Conservation (phyloP, 495 filamentous ascomycete species). For the Aspergillus carlsbadensis region DNA sequence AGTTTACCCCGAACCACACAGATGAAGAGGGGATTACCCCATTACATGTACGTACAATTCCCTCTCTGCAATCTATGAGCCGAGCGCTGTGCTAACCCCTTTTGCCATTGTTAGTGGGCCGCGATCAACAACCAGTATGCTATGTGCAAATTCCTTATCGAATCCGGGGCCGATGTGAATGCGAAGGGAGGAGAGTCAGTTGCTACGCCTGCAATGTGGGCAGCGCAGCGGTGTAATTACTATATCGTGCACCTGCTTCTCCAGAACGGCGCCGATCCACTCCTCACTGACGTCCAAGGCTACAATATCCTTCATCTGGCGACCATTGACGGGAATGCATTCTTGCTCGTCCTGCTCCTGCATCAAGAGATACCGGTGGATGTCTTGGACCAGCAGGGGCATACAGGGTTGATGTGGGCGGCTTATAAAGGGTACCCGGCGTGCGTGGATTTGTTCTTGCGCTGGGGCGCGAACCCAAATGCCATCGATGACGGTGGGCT, state of each 20-base stretch:
- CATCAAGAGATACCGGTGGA: slow-evolving; percentile 95
- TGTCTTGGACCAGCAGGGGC: slow-evolving; percentile 79
- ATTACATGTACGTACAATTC: slow-evolving; percentile 69
- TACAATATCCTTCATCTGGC: slow-evolving; percentile 97
- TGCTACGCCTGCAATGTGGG: slow-evolving; percentile 94
- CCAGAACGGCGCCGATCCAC: slow-evolving; percentile 82
- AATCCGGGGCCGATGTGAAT: slow-evolving; percentile 87
- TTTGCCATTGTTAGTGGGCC: slow-evolving; percentile 76
- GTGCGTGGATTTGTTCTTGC: slow-evolving; percentile 88
- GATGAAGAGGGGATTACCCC: slow-evolving; percentile 94
- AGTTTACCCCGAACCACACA: slow-evolving; percentile 72
- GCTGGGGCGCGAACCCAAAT: slow-evolving; percentile 94
- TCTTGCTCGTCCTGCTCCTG: slow-evolving; percentile 79
- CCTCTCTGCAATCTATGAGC: neutral
- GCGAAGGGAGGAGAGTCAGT: slow-evolving; percentile 91
- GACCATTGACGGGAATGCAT: slow-evolving; percentile 96
- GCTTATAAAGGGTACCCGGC: slow-evolving; percentile 93
- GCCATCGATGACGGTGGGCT: slow-evolving; percentile 87
- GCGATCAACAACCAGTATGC: slow-evolving; percentile 99
- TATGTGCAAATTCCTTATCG: slow-evolving; percentile 91
- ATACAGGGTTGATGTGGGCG: slow-evolving; percentile 97
- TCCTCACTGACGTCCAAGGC: slow-evolving; percentile 85
- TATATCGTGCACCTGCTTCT: slow-evolving; percentile 81
- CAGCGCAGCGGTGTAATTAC: slow-evolving; percentile 89
- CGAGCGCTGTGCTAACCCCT: neutral